These are phyloP conservation scores for Clausena lansium DNA, from an alignment of 345 rosid genomes.

Conservation along the genomic window DNA sequence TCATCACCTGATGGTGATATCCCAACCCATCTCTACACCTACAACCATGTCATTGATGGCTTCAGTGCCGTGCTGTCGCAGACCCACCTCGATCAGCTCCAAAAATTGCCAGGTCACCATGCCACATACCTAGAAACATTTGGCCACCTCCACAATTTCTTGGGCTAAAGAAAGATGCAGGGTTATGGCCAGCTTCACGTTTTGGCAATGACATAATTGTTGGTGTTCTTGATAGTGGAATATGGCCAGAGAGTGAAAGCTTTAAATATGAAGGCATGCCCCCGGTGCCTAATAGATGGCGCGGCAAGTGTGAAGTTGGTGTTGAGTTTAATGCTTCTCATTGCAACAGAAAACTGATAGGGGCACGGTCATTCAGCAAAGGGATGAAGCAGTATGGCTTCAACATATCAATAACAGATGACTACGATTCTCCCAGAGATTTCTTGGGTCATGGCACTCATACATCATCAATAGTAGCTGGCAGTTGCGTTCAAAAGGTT, in stretches of 20 bases:
- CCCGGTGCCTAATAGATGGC: slow-evolving; percentile 41
- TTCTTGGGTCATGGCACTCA: slow-evolving; percentile 48
- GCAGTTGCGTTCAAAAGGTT: slow-evolving; percentile 20
- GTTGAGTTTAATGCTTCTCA: slow-evolving; percentile 37
- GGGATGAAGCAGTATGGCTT: slow-evolving; percentile 34
- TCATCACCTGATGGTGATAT: slow-evolving; percentile 25
- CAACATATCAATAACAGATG: slow-evolving; percentile 28
- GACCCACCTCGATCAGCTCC: slow-evolving; percentile 36
- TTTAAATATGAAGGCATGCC: slow-evolving; percentile 43
- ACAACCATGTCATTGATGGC: slow-evolving; percentile 42
- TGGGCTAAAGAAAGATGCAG: slow-evolving; percentile 29
- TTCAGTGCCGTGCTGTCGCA: slow-evolving; percentile 41
- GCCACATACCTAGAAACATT: slow-evolving; percentile 42
- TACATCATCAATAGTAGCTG: slow-evolving; percentile 47
- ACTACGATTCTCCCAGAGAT: slow-evolving; percentile 52
- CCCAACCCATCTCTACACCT: slow-evolving; percentile 47
- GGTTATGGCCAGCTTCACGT: slow-evolving; percentile 40
- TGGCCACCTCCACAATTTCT: slow-evolving; percentile 37
- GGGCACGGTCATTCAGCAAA: slow-evolving; percentile 46
- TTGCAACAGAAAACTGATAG: slow-evolving; percentile 46
- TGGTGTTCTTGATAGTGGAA: slow-evolving; percentile 43
- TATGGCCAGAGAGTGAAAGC: slow-evolving; percentile 53
- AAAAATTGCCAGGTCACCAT: slow-evolving; percentile 30
- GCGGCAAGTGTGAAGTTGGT: slow-evolving; percentile 35
- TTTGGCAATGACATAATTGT: slow-evolving; percentile 43